Base-by-base conservation (phyloP, 306 rosid species). In the Rosa multiflora region DNA sequence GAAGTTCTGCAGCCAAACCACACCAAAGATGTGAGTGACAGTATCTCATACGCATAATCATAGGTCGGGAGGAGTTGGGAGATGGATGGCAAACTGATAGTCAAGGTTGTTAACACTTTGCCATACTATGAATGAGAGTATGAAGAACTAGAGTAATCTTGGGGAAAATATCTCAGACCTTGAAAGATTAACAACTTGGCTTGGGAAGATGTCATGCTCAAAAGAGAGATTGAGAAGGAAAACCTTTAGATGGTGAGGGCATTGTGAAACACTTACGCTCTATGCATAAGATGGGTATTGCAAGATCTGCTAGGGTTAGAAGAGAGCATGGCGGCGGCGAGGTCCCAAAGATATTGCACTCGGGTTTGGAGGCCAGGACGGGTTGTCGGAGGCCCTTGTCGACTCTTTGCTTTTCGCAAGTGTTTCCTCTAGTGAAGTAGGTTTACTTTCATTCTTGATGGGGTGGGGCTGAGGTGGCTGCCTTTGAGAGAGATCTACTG, bases 31-130 rank as follows among this genome's bases (percentile, higher is more conserved):
- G 64, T 0, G 55, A 3, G 5, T 7, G 64, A 56, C 63, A 8
- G 26, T 56, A 61, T 61, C 40, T 29, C 18, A 61, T 29, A 29
- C 13, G 40, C 39, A 23, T 11, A 12, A 61, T 61, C 39, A 61
- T 9, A 23, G 18, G 39, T 61, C 40, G 7, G 6, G 6, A 61
- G 39, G 40, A 56, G 29, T 29, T 61, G 17, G 67, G 39, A 61
- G 68, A 62, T 29, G 40, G 68, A 62, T 62, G 68, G 35, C 63
- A 56, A n/a, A 56, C 29, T 56, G 63, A 62, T 62, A 26, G 42
- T 32, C 13, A 21, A 63, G 20, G 68, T 63, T 29, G 68, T 12
- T 14, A 9, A 63, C 5, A 9, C 64, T 10, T 21, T 8, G 59
- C 64, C 35, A 21, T 21, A 12, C 20, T 15, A 29, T 37, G 9